Evolutionary conservation across 2,329 filamentous ascomycete genomes (phyloP).

Genomic region (Microsporum canis): DNA sequence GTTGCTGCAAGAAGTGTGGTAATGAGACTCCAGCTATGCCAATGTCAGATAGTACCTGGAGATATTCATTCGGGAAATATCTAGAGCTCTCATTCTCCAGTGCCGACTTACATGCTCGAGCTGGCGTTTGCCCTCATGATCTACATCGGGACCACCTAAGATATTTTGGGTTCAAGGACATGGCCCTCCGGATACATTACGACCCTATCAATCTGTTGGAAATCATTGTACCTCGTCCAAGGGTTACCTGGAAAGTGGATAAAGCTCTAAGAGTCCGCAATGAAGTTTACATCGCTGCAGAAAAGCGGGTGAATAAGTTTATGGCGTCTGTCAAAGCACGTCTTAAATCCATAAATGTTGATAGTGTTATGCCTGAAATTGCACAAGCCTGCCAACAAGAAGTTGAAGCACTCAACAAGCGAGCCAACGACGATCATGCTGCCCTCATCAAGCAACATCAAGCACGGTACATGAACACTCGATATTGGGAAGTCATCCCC

Average conservation of each 20-base stretch:
- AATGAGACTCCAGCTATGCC: constrained; percentile 79
- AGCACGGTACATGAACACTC: constrained; percentile 81
- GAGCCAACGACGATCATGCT: constrained; percentile 71
- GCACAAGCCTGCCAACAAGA: constrained; percentile 69
- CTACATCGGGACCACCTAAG: constrained; percentile 84
- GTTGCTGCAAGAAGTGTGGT: constrained; percentile 81
- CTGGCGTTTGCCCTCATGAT: constrained; percentile 75
- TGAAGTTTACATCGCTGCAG: constrained; percentile 69
- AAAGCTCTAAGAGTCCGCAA: constrained; percentile 89
- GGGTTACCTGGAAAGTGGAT: constrained; percentile 96
- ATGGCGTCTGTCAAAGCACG: constrained; percentile 76
- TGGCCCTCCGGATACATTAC: constrained; percentile 80
- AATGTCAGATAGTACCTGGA: constrained; percentile 93
- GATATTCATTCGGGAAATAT: constrained; percentile 97
- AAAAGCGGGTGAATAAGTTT: constrained; percentile 73
- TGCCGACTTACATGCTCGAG: constrained; percentile 61
- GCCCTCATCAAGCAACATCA: constrained; percentile 66
- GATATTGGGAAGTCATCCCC: constrained; percentile 94
- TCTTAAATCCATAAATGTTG: constrained; percentile 77
- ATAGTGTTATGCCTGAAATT: constrained; percentile 82
- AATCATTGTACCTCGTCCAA: constrained; percentile 78
- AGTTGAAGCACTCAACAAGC: constrained; percentile 65
- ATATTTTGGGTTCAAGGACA: constrained; percentile 81
- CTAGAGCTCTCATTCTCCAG: constrained; percentile 97
- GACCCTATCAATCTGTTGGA: constrained; percentile 87